Conservation (phyloP, 164 flowering plant species). For the Sedum album region DNA sequence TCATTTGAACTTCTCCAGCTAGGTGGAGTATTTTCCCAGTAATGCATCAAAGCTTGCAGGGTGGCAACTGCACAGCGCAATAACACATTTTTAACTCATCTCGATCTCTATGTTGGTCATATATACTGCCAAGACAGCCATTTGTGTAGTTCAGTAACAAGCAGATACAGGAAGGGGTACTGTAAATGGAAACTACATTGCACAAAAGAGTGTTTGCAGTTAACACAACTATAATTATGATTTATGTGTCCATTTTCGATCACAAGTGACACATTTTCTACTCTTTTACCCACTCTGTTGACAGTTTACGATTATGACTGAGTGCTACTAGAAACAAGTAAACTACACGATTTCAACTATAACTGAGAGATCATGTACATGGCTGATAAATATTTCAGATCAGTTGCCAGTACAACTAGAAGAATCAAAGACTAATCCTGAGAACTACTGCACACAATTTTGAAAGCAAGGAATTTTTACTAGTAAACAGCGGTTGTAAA, state of each 20-base stretch:
- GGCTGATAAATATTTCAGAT: background rate
- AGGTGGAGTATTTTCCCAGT: constrained; percentile 71
- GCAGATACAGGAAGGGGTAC: background rate
- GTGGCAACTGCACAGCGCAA: constrained; percentile 37
- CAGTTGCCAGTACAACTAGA: background rate
- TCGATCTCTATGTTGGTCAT: too few species aligned
- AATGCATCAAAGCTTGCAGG: constrained; percentile 42
- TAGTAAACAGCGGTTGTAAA: too few species aligned
- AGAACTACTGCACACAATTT: background rate
- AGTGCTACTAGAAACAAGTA: background rate
- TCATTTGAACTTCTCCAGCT: constrained; percentile 63
- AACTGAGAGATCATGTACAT: background rate
- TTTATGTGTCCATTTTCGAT: background rate
- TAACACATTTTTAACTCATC: background rate
- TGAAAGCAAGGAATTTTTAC: background rate
- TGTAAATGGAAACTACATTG: too few species aligned
- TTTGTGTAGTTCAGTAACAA: background rate
- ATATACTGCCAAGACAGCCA: background rate
- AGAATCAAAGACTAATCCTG: background rate
- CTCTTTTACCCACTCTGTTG: background rate
- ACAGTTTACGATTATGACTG: background rate
- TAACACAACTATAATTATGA: background rate
- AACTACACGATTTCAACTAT: background rate
- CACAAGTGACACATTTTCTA: background rate
- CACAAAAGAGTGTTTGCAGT: too few species aligned